A percentile compares a stretch with the other conserved stretches of the same genome.
phyloP scores from a whole-genome alignment of 768 basidiomycete genomes.

The Tricholoma sp. region DNA sequence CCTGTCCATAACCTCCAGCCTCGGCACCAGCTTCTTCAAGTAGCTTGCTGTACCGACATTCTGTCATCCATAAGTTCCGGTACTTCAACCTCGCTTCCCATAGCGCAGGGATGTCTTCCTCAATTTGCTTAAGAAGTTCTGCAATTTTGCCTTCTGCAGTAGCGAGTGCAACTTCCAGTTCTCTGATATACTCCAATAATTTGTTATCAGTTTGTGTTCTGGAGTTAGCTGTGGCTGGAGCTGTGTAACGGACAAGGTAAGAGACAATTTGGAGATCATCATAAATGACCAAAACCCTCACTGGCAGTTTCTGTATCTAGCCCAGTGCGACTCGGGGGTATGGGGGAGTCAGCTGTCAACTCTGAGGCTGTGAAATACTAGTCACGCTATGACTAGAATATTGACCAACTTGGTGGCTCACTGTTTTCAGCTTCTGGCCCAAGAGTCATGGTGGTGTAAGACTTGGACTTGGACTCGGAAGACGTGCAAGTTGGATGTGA shows the following conservation, averaged over 20 bases:
- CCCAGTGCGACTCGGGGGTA: background rate
- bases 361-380: no score
- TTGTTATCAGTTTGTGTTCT: background rate
- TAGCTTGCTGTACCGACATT: background rate
- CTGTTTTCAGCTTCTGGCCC: no score
- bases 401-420: no score
- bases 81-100: background rate
- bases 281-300: background rate
- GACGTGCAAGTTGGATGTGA: no score
- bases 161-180: no score
- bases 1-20: background rate
- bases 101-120: background rate
- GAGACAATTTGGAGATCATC: background rate
- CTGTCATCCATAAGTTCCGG: background rate
- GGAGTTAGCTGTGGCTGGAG: background rate
- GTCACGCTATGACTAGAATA: no score
- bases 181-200: no score
- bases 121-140: background rate
- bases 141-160: background rate
- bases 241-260: background rate
- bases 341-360: no score
- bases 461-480: no score
- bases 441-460: no score
- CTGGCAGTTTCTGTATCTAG: background rate
- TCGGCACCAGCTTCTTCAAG: background rate